These are phyloP conservation scores for Theobroma grandiflorum DNA, from an alignment of 441 rosid species.

Conservation along the genomic window DNA sequence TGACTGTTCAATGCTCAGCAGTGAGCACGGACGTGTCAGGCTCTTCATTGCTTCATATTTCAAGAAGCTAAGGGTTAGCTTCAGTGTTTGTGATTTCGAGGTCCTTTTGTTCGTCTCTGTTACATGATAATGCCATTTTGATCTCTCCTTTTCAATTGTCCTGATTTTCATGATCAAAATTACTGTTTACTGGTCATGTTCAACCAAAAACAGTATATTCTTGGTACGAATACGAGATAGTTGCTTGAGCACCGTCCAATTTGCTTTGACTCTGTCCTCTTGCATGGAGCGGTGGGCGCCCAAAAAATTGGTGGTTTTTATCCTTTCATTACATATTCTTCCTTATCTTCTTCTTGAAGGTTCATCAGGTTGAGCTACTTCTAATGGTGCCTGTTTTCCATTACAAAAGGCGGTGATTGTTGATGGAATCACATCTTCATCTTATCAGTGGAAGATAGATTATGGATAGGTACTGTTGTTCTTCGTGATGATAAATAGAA, in stretches of 20 bases:
- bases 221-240: neutral
- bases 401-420: no score
- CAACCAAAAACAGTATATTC: neutral
- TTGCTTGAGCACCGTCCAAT: slow-evolving; percentile 13
- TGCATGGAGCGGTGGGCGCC: neutral
- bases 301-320: neutral
- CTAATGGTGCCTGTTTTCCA: no score
- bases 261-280: neutral
- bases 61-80: neutral
- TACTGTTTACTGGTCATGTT: neutral
- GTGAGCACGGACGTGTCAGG: neutral
- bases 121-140: neutral
- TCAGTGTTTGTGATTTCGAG: neutral
- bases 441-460: no score
- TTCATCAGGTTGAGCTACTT: neutral
- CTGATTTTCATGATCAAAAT: neutral
- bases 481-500: neutral
- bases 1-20: neutral
- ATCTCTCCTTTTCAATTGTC: neutral
- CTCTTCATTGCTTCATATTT: neutral
- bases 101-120: neutral
- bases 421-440: no score
- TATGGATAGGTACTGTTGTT: neutral
- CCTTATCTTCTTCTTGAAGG: neutral
- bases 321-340: neutral